Conservation (phyloP, 2,329 filamentous ascomycete genomes). For the Aspergillus costaricaensis region DNA sequence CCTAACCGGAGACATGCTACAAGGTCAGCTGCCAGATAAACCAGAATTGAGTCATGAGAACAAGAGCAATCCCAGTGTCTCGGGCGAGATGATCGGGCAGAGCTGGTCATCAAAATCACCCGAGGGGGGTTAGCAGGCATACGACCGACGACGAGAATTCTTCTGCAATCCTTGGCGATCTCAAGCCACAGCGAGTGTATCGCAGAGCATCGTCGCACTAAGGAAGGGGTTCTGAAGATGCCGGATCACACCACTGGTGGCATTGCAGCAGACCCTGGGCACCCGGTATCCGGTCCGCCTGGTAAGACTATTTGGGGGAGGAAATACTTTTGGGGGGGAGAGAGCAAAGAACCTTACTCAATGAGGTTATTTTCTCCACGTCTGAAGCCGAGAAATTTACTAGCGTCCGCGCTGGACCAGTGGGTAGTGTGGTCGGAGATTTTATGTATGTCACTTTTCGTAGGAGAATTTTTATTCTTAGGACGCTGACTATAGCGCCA, state of each 20-base stretch:
- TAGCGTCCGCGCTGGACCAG: conserved; percentile 6
- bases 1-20: conserved; percentile 1
- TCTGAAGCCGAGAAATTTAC: conserved; percentile 8
- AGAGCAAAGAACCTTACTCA: conserved; percentile 11
- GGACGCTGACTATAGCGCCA: neutral
- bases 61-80: neutral
- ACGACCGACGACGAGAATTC: neutral
- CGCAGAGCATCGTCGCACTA: neutral
- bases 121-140: neutral
- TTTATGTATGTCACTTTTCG: conserved; percentile 1
- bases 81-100: neutral
- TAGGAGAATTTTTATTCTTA: conserved; percentile 3
- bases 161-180: neutral
- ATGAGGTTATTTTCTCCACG: conserved; percentile 14
- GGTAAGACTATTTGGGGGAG: neutral
- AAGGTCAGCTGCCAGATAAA: conserved; percentile 5
- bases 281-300: conserved; percentile 18
- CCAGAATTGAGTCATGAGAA: conserved; percentile 1
- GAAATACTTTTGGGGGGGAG: neutral
- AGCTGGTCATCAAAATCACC: neutral
- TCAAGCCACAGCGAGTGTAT: neutral
- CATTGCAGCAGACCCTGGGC: conserved; percentile 15
- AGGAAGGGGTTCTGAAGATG: conserved; percentile 11
- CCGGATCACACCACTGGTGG: conserved; percentile 24
- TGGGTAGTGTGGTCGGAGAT: conserved; percentile 6